Evolutionary conservation across 257 asterid genomes (phyloP).

Genomic region (Ajuga chamaepitys): DNA sequence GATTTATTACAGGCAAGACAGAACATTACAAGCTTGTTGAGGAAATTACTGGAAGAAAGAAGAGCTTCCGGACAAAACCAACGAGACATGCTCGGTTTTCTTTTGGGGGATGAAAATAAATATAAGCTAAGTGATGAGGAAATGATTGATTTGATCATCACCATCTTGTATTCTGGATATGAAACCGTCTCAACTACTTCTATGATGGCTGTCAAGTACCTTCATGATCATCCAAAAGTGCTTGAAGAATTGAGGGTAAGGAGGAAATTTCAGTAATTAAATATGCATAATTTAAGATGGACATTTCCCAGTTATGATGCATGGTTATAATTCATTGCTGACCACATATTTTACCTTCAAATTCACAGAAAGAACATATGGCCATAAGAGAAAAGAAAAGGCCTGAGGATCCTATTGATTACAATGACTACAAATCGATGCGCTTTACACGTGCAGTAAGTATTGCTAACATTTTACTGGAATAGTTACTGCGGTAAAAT

Average conservation of each 20-base stretch:
- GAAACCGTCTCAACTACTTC: conserved; percentile 90
- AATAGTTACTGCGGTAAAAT: conserved; percentile 16
- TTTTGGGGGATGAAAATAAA: conserved; percentile 41
- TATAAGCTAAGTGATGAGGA: conserved; percentile 70
- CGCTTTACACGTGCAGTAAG: conserved; percentile 78
- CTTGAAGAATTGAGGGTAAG: conserved; percentile 76
- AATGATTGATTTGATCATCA: conserved; percentile 70
- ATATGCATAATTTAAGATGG: conserved; percentile 1
- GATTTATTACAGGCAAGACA: conserved; percentile 67
- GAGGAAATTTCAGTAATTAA: not conserved
- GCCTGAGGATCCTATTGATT: conserved; percentile 77
- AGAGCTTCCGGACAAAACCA: conserved; percentile 34
- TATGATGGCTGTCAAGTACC: conserved; percentile 94
- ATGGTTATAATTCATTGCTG: not conserved
- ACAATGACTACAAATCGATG: conserved; percentile 84
- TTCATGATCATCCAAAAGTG: conserved; percentile 82
- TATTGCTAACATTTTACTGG: conserved; percentile 2
- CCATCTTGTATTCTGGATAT: conserved; percentile 76
- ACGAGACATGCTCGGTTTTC: conserved; percentile 61
- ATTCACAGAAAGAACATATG: conserved; percentile 59
- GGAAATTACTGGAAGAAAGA: conserved; percentile 51
- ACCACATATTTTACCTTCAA: not conserved
- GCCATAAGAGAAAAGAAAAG: conserved; percentile 68
- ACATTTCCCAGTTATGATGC: not conserved
- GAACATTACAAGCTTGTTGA: conserved; percentile 45